These are phyloP conservation scores for Cystobasidium ongulense DNA, from an alignment of 768 basidiomycete species.

Conservation along the genomic window DNA sequence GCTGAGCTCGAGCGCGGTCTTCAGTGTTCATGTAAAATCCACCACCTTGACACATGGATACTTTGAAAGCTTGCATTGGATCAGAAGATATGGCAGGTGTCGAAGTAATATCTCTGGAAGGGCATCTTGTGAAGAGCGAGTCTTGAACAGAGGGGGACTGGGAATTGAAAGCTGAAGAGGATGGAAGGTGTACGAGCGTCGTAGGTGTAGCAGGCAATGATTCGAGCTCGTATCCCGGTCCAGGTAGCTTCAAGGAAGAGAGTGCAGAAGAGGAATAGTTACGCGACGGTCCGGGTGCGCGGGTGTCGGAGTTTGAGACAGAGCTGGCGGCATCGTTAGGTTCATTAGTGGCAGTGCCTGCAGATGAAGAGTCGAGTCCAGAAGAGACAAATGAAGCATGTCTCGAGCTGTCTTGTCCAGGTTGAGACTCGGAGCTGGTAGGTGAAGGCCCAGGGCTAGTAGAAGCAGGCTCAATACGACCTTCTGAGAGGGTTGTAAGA, in stretches of 20 bases:
- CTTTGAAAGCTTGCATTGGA: not conserved
- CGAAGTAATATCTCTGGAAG: not conserved
- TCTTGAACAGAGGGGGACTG: not conserved
- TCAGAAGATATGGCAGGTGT: not conserved
- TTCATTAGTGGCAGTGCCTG: not conserved
- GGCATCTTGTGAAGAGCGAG: not conserved
- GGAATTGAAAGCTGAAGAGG: not conserved
- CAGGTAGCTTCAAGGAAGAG: not conserved
- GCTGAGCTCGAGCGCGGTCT: not conserved
- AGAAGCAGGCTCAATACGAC: not conserved
- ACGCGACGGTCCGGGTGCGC: not conserved
- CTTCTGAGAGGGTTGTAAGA: not conserved
- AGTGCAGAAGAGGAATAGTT: not conserved
- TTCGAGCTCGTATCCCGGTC: not conserved
- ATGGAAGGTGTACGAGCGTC: not conserved
- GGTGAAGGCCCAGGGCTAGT: not conserved
- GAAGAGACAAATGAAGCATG: not conserved
- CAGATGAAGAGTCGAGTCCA: not conserved
- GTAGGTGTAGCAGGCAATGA: not conserved
- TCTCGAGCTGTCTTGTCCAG: not conserved
- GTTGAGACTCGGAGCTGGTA: not conserved
- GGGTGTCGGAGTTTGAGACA: not conserved
- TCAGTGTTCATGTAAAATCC: constrained; percentile 9
- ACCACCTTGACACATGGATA: not conserved
- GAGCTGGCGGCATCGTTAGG: not conserved